A percentile compares a stretch with the other conserved stretches of the same genome.
Conservation (phyloP, 2,329 filamentous ascomycete genomes). For the Trichophyton benhamiae region DNA sequence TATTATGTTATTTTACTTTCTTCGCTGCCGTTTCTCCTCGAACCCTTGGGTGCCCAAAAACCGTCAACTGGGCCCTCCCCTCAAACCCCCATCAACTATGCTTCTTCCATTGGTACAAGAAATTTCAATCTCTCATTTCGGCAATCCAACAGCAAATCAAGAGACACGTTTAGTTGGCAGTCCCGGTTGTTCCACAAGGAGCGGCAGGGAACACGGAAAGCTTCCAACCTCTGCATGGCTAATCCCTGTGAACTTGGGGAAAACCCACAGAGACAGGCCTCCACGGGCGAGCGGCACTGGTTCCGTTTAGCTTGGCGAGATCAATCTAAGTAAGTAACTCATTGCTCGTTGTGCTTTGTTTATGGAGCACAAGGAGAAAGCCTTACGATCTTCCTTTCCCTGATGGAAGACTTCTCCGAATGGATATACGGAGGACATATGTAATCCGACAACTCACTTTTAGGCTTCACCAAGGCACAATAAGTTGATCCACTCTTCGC, state of each 20-base stretch:
- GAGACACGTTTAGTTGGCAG: not conserved
- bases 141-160: slow-evolving; percentile 2
- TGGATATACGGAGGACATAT: too few species aligned
- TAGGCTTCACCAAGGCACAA: not conserved
- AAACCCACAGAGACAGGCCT: not conserved
- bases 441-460: not conserved
- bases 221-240: not conserved
- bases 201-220: not conserved
- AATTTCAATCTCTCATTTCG: not conserved
- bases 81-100: not conserved
- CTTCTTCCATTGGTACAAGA: not conserved
- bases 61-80: not conserved
- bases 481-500: not conserved
- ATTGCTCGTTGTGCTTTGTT: not conserved
- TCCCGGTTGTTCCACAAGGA: slow-evolving; percentile 1
- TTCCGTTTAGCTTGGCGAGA: not conserved
- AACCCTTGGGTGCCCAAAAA: not conserved
- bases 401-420: not conserved
- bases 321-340: not conserved
- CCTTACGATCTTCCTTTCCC: not conserved
- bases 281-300: not conserved
- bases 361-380: not conserved
- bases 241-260: not conserved
- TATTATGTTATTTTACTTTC: not conserved
- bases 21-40: not conserved